These are phyloP conservation scores for Solanum sejunctum DNA, from an alignment of 257 asterid species.

Conservation along the genomic window DNA sequence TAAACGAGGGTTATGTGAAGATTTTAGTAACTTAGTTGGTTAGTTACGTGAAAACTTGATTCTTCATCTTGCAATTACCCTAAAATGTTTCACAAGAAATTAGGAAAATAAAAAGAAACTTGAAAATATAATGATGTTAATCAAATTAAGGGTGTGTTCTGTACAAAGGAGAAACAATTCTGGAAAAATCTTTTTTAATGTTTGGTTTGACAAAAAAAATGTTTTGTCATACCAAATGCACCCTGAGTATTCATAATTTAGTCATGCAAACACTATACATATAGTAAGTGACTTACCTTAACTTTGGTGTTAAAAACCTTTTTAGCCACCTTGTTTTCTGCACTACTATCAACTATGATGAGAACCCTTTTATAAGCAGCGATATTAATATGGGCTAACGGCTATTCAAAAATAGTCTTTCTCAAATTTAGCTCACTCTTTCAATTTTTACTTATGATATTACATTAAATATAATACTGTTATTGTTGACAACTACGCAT, in stretches of 20 bases:
- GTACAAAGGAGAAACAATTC: background rate
- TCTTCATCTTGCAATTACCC: too few species aligned
- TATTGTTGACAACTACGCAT: background rate
- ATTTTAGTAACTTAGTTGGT: too few species aligned
- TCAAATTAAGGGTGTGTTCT: background rate
- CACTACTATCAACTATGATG: background rate
- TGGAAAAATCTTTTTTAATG: background rate
- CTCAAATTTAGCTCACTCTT: rapidly evolving
- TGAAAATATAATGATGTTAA: background rate
- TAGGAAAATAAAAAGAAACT: background rate
- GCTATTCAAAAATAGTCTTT: background rate
- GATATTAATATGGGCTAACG: background rate
- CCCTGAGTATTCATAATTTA: background rate
- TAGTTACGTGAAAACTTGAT: too few species aligned
- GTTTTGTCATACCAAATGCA: background rate
- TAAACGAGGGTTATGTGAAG: too few species aligned
- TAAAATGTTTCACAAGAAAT: background rate
- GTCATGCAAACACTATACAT: background rate
- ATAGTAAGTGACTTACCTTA: background rate
- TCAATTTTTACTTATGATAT: background rate
- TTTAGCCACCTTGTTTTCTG: background rate
- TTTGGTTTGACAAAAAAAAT: background rate
- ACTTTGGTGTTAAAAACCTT: background rate
- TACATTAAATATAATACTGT: background rate
- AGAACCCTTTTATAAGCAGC: background rate